These are phyloP conservation scores for Xanthoconium purpureum DNA, from an alignment of 768 basidiomycete species.

Conservation along the genomic window DNA sequence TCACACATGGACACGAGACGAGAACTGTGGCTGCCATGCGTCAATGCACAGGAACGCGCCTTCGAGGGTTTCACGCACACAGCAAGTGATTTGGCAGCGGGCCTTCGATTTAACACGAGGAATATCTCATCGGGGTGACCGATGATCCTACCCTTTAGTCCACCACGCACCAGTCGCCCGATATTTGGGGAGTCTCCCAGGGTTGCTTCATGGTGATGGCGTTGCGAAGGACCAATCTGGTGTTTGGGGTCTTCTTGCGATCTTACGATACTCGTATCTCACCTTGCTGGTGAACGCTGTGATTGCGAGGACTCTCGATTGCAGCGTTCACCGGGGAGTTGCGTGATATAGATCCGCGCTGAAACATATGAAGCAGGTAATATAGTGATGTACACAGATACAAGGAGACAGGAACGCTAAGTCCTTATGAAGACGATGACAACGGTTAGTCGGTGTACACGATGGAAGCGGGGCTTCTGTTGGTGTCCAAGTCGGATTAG, in stretches of 20 bases:
- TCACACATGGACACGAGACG: background rate
- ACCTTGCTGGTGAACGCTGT: too few relatives aligned
- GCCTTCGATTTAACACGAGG: background rate
- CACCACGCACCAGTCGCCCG: background rate
- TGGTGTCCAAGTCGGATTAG: background rate
- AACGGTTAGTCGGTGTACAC: conserved; percentile 13
- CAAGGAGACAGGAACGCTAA: background rate
- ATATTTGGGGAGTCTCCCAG: too few relatives aligned
- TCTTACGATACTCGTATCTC: background rate
- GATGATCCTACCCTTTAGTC: background rate
- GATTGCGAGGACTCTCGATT: too few relatives aligned
- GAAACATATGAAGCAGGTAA: background rate
- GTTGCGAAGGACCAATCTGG: too few relatives aligned
- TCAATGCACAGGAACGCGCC: background rate
- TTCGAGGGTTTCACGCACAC: background rate
- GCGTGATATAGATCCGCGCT: background rate
- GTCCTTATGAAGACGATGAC: background rate
- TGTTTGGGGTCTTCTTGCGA: background rate
- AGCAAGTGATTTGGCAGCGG: background rate
- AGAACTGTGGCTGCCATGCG: background rate
- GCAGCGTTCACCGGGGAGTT: background rate
- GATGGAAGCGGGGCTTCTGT: conserved; percentile 21
- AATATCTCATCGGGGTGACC: background rate
- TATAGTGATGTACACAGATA: background rate
- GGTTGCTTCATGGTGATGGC: too few relatives aligned